These are phyloP conservation scores for Aspergillus puulaauensis DNA, from an alignment of 2,329 filamentous ascomycete species.

Conservation along the genomic window DNA sequence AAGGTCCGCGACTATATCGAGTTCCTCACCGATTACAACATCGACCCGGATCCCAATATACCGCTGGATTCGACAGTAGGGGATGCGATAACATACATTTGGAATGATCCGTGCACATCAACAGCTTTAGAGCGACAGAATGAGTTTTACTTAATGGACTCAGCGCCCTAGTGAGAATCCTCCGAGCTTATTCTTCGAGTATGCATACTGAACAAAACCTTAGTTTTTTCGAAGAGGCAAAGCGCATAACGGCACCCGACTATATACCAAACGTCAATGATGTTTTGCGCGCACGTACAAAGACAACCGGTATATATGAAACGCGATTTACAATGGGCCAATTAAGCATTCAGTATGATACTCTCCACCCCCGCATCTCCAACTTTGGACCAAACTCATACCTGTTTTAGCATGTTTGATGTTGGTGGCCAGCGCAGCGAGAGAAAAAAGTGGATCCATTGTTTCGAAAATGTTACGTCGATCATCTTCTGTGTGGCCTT, in stretches of 20 bases:
- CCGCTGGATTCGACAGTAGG: slow-evolving; percentile 79
- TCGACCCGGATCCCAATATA: slow-evolving; percentile 86
- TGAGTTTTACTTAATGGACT: slow-evolving; percentile 99
- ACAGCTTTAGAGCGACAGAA: slow-evolving; percentile 89
- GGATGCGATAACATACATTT: slow-evolving; percentile 79
- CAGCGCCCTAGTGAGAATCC: slow-evolving; percentile 82
- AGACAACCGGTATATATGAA: slow-evolving; percentile 99
- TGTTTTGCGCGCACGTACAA: slow-evolving; percentile 90
- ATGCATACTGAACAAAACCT: slow-evolving; percentile 22
- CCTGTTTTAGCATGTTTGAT: slow-evolving; percentile 82
- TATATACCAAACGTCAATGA: slow-evolving; percentile 95
- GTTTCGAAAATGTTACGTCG: slow-evolving; percentile 98
- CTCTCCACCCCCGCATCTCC: slow-evolving; percentile 3
- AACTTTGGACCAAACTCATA: slow-evolving; percentile 21
- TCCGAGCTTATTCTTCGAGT: slow-evolving; percentile 3
- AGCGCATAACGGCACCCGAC: slow-evolving; percentile 76
- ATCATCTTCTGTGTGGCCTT: slow-evolving; percentile 99
- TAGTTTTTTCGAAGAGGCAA: slow-evolving; percentile 94
- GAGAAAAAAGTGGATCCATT: slow-evolving; percentile 99
- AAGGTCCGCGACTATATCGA: slow-evolving; percentile 73
- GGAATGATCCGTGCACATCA: slow-evolving; percentile 83
- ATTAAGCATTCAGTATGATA: slow-evolving; percentile 90
- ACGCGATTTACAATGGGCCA: slow-evolving; percentile 98
- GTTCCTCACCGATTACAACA: slow-evolving; percentile 81
- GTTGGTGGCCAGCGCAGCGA: slow-evolving; percentile 96